Evolutionary conservation across 2,329 filamentous ascomycete genomes (phyloP), one percentile per base, ranked within the genome.

Genomic region (Fusarium circinatum): DNA sequence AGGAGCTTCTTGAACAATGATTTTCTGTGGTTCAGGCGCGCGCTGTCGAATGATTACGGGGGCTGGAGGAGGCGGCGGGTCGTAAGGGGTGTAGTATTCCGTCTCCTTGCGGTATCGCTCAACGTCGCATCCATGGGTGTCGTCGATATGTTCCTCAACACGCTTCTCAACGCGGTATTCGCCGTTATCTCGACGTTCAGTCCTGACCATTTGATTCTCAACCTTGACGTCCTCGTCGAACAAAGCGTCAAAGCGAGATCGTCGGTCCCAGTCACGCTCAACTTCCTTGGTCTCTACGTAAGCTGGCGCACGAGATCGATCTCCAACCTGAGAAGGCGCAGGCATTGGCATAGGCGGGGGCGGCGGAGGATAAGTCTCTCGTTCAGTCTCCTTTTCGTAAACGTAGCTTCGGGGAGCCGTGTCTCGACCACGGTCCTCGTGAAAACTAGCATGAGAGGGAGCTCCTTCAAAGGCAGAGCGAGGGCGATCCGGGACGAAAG

Each of bases 61-160:
- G 24, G 75, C 62, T 41, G 76, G 76, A 5, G 84, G 79, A 9
- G 84, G 85, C 15, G 85, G 81, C 18, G 87, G 86, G 28, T 88
- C 84, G 32, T 85, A 83, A 7, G 86, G 86, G 49, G 86, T 83
- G 76, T 88, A 92, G 79, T 90, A 91, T 74, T 92, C 90, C 6
- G 88, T 89, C 78, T 92, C 89, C 79, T 87, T 88, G 76, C 87
- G 87, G 77, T 89, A 90, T 78, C 85, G 86, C 78, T 91, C 89
- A 47, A 90, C 77, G 24, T 91, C 87, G 63, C 83, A 84, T 49
- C 84, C 84, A 28, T 79, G 79, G 24, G 80, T 75, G 30, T 87
- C 86, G 49, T 87, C 86, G 34, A 84, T 81, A 54, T 84, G 85
- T 72, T 89, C 87, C 62, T 89, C 83, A 22, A 83, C 83, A 59